Evolutionary conservation across 441 rosid genomes (phyloP).

Genomic region (Erysimum cheiri): DNA sequence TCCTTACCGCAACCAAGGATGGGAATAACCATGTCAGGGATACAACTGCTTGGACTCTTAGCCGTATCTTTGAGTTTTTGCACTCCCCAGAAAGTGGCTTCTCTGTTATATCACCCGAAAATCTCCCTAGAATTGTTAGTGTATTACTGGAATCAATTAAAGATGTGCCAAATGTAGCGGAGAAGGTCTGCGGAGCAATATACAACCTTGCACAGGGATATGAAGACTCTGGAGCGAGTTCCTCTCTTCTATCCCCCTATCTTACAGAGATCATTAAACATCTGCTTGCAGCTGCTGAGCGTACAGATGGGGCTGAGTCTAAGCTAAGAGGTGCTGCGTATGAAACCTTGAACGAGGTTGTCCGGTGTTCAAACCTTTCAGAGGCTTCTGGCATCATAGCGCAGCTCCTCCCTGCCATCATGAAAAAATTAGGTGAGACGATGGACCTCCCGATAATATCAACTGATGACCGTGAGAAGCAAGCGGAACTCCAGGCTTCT

Average conservation of each 20-base stretch:
- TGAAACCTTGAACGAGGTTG: constrained; percentile 92
- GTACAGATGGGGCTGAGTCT: constrained; percentile 79
- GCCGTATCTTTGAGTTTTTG: constrained; percentile 91
- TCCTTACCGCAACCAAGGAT: constrained; percentile 84
- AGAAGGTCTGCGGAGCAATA: constrained; percentile 94
- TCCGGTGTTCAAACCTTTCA: constrained; percentile 72
- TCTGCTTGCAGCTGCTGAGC: constrained; percentile 78
- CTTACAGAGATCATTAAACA: constrained; percentile 67
- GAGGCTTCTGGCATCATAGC: constrained; percentile 72
- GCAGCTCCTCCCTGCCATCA: constrained; percentile 82
- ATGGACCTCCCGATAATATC: constrained; percentile 76
- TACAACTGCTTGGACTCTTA: constrained; percentile 95
- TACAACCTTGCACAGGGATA: constrained; percentile 95
- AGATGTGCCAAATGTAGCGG: constrained; percentile 91
- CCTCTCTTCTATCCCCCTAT: constrained; percentile 71
- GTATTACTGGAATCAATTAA: constrained; percentile 81
- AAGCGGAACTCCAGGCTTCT: constrained; percentile 88
- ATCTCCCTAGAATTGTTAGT: constrained; percentile 62
- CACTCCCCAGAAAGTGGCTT: constrained; percentile 81
- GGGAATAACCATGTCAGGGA: constrained; percentile 91
- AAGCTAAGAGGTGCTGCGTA: constrained; percentile 83
- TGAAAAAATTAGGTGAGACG: constrained; percentile 77
- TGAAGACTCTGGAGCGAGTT: constrained; percentile 71
- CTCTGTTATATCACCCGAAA: constrained; percentile 70
- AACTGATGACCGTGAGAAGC: constrained; percentile 89